Base-by-base conservation (phyloP, 805 yeast species). In the Zygotorulaspora florentina region DNA sequence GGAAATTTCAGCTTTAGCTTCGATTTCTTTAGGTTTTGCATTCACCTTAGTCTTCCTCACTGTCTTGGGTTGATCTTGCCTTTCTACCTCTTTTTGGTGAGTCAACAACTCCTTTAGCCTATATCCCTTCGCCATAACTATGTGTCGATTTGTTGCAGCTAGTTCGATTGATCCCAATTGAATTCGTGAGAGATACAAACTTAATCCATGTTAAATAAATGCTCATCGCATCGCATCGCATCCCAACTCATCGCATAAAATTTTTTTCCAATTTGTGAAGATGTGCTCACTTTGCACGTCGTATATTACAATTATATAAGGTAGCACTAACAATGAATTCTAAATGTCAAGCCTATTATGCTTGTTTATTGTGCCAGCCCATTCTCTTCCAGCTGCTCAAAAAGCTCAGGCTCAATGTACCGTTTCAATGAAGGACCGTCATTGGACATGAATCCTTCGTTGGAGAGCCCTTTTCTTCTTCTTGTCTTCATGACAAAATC, bases 401-500 rank as follows among this genome's bases (percentile, higher is more conserved):
- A 77, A 15, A 86, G 65, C 1, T 77, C 83, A 1, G 67, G 65
- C 42, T 84, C 95, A 23, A 90, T 75, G 57, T 83, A 87, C 53
- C 80, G 80, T 40, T 75, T 72, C 39, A 90, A 59, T 2, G 65
- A 53, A 8, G 70, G 70, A 1, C 68, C 69, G 28, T 58, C 65
- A 23, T 58, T 55, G 1, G 61, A 51, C 51, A 53, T 52, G 38
- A 54, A 54, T 8, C 64, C 66, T 49, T 84, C 95, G 11, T 83
- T 87, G 7, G 80, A 74, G 29, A 91, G 66, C 0, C 97, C 98
- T 61, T 89, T 91, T 56, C 97, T 76, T 56, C 81, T 79, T 62
- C 99, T 75, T 0, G 96, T 88, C 64, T 95, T 93, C 67, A 87
- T 68, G 26, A 88, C 83, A 57, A 89, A 87, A 65, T 93, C 99